phyloP scores from a whole-genome alignment of 345 rosid genomes.

The Turritis glabra region DNA sequence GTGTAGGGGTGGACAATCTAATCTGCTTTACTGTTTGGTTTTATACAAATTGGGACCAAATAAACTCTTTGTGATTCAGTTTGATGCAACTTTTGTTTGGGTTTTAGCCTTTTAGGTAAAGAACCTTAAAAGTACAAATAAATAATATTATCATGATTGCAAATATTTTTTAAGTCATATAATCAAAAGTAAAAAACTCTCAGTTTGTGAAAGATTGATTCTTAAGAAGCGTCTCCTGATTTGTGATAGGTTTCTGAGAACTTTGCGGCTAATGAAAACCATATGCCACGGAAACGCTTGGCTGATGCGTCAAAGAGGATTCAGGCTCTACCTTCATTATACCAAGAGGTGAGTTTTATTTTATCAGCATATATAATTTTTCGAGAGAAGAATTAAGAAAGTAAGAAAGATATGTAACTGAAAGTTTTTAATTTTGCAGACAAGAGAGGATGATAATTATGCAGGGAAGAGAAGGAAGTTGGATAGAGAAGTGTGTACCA shows the following conservation, averaged over 20 bases:
- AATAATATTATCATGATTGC: background rate
- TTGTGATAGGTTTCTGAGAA: slow-evolving; percentile 54
- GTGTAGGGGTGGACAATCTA: background rate
- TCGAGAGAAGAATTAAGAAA: background rate
- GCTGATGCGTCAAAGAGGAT: slow-evolving; percentile 93
- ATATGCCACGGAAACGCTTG: slow-evolving; percentile 64
- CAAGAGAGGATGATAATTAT: slow-evolving; percentile 33
- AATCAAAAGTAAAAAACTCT: background rate
- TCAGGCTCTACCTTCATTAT: slow-evolving; percentile 54
- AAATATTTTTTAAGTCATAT: too few species aligned
- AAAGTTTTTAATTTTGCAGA: slow-evolving; percentile 8
- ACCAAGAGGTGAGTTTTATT: slow-evolving; percentile 53
- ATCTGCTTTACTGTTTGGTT: background rate
- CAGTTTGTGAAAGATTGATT: background rate
- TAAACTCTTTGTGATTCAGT: background rate
- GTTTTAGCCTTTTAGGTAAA: background rate
- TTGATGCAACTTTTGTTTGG: background rate
- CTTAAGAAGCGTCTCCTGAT: background rate
- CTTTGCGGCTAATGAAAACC: slow-evolving; percentile 47
- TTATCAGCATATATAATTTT: background rate
- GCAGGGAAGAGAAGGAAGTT: slow-evolving; percentile 33
- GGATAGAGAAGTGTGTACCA: slow-evolving; percentile 30
- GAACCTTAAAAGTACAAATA: background rate
- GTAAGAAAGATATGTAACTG: background rate
- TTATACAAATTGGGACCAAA: background rate